Evolutionary conservation across 2,329 filamentous ascomycete species (phyloP), one percentile per base, ranked within the genome.

Genomic region (Ceratocystis alfenasii): DNA sequence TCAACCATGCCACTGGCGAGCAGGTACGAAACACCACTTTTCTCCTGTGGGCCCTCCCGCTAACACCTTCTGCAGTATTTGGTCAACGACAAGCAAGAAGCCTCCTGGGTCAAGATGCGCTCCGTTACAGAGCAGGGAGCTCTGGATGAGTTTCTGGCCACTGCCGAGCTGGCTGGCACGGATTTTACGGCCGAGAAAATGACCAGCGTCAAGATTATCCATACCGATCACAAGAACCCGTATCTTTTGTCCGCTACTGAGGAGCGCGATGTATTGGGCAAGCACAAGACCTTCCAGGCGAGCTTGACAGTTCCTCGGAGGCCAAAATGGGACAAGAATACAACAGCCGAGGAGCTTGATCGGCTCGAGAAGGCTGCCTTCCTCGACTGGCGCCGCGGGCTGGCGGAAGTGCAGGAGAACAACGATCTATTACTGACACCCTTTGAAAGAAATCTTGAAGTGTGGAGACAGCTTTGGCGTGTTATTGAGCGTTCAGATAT

Each of bases 111-210:
- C 74, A 99, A 97, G 81, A 97, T 99, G 94, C 90, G 93, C 79
- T 96, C 90, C 75, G 89, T 99, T 71, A 99, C 94, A 4, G 90
- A 99, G 79, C 94, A 99, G 77, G 92, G 88, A 70, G 92, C 92
- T 57, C 85, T 99, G 69, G 94, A 99, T 75, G 94, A 99, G 76
- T 99, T 99, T 76, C 80, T 99, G 69, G 89, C 88, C 66, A 99
- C 94, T 1, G 95, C 94, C 69, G 92, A 97, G 78, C 80, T 99
- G 71, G 94, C 94, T n/a, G 93, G 91, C 70, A 99, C 94, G 70
- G 94, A 99, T 75, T 99, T 99, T 76, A 97, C 93, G 0, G 95
- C 94, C 33, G 92, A 97, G 80, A 97, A 97, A 82, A 89, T 95
- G 84, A 97, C 93, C 78, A 97, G 95, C 74, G 89, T 97, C 77